Percentiles rank a stretch among this genome's conserved stretches.
These are phyloP conservation scores for Themeda triandra DNA, from an alignment of 176 grass and related monocot species.

Conservation along the genomic window DNA sequence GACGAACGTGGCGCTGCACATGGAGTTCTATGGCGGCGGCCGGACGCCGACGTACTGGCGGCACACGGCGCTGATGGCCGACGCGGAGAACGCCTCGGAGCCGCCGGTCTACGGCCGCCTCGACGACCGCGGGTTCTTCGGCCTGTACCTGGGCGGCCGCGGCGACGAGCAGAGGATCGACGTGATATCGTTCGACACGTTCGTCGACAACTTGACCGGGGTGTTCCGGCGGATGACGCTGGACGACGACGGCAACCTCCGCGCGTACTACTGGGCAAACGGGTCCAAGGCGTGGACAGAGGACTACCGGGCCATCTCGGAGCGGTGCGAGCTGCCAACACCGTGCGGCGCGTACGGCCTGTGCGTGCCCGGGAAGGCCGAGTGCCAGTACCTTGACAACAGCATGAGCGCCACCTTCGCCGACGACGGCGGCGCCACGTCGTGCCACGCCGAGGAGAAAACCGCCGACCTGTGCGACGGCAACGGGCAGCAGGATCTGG, in stretches of 20 bases:
- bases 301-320: constrained; percentile 45
- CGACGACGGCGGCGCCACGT: background rate
- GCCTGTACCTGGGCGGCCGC: constrained; percentile 40
- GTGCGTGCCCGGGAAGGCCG: constrained; percentile 39
- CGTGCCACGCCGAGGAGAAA: constrained; percentile 28
- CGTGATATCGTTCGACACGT: constrained; percentile 63
- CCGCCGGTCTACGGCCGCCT: constrained; percentile 48
- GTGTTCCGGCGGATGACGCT: constrained; percentile 61
- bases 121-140: constrained; percentile 60
- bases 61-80: constrained; percentile 26
- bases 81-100: constrained; percentile 26
- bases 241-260: constrained; percentile 63
- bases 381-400: constrained; percentile 53
- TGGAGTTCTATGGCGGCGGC: constrained; percentile 46
- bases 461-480: constrained; percentile 37
- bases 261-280: constrained; percentile 59
- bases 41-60: constrained; percentile 47
- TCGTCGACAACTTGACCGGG: constrained; percentile 25
- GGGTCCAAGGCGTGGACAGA: constrained; percentile 28
- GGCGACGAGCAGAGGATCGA: constrained; percentile 24
- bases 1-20: constrained; percentile 43
- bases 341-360: constrained; percentile 60
- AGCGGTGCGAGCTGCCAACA: constrained; percentile 44
- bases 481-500: background rate
- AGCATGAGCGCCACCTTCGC: constrained; percentile 8